Conservation (phyloP, 768 basidiomycete species). For the Tephrocybe sp. region DNA sequence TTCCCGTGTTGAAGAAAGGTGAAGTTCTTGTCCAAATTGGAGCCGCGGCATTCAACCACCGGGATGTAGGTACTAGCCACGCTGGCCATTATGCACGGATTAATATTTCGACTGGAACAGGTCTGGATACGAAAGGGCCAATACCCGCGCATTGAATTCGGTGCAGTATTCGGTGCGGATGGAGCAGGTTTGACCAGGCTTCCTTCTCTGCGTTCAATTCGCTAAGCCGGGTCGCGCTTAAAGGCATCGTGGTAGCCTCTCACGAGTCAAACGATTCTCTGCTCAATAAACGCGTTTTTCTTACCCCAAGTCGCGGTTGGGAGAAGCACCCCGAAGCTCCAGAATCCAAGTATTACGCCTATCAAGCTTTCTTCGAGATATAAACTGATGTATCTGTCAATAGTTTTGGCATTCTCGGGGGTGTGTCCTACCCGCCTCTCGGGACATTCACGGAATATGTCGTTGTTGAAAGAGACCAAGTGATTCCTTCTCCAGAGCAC, state of each 20-base stretch:
- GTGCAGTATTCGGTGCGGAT: slow-evolving; percentile 67
- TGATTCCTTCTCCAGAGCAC: slow-evolving; percentile 66
- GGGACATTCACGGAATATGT: slow-evolving; percentile 82
- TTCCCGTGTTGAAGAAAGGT: slow-evolving; percentile 52
- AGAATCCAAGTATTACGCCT: slow-evolving; percentile 49
- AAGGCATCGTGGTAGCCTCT: slow-evolving; percentile 67
- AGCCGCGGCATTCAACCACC: slow-evolving; percentile 77
- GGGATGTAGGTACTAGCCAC: slow-evolving; percentile 50
- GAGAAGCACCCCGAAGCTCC: slow-evolving; percentile 61
- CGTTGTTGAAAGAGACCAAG: slow-evolving; percentile 67
- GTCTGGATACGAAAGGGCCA: slow-evolving; percentile 71
- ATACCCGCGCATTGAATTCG: slow-evolving; percentile 65
- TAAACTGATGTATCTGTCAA: too few species aligned
- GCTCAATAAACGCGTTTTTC: slow-evolving; percentile 65
- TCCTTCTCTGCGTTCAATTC: neutral
- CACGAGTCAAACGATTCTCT: slow-evolving; percentile 53
- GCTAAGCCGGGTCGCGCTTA: neutral
- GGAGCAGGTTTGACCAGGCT: slow-evolving; percentile 56
- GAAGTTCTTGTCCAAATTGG: slow-evolving; percentile 67
- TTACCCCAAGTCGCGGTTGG: slow-evolving; percentile 82
- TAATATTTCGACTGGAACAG: slow-evolving; percentile 33
- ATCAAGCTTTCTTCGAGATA: neutral
- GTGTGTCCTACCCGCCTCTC: slow-evolving; percentile 46
- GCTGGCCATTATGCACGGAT: neutral
- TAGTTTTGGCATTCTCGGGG: slow-evolving; percentile 72